Evolutionary conservation across 1,284 basidiomycete species (phyloP).

Genomic region (Xerocomus nothofagi): DNA sequence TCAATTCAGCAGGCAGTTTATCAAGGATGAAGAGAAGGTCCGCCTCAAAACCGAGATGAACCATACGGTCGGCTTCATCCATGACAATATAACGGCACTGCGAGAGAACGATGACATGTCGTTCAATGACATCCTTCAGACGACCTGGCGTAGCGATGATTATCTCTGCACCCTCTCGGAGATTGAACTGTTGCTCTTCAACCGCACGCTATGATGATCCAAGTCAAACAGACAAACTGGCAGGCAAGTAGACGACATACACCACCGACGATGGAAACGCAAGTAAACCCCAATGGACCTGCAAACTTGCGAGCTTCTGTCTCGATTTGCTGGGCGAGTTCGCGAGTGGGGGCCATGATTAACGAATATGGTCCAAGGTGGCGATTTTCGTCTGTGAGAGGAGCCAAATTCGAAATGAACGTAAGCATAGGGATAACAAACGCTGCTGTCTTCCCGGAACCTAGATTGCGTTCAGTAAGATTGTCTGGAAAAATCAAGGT

Average conservation of each 20-base stretch:
- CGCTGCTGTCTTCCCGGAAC: slow-evolving; percentile 99
- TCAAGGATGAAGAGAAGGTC: slow-evolving; percentile 96
- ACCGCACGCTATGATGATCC: slow-evolving; percentile 63
- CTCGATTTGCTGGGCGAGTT: slow-evolving; percentile 97
- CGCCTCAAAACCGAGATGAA: slow-evolving; percentile 94
- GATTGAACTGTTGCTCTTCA: slow-evolving; percentile 95
- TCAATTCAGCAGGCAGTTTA: slow-evolving; percentile 81
- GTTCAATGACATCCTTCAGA: slow-evolving; percentile 95
- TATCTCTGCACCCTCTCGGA: slow-evolving; percentile 95
- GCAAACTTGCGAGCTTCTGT: slow-evolving; percentile 91
- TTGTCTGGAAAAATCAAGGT: neutral
- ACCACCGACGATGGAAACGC: slow-evolving; percentile 97
- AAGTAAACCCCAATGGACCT: slow-evolving; percentile 81
- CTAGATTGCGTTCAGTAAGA: slow-evolving; percentile 41
- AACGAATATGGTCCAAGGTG: slow-evolving; percentile 93
- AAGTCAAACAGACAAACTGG: slow-evolving; percentile 6
- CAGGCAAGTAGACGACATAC: slow-evolving; percentile 45
- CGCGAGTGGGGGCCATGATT: slow-evolving; percentile 94
- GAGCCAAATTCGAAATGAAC: slow-evolving; percentile 86
- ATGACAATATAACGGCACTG: slow-evolving; percentile 98
- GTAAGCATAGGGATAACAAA: slow-evolving; percentile 98
- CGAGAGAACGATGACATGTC: slow-evolving; percentile 90
- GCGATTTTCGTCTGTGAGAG: slow-evolving; percentile 86
- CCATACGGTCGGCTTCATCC: slow-evolving; percentile 99
- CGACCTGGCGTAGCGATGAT: slow-evolving; percentile 98